phyloP scores from a whole-genome alignment of 305 asterid species.

The Caryopteris hybrid region DNA sequence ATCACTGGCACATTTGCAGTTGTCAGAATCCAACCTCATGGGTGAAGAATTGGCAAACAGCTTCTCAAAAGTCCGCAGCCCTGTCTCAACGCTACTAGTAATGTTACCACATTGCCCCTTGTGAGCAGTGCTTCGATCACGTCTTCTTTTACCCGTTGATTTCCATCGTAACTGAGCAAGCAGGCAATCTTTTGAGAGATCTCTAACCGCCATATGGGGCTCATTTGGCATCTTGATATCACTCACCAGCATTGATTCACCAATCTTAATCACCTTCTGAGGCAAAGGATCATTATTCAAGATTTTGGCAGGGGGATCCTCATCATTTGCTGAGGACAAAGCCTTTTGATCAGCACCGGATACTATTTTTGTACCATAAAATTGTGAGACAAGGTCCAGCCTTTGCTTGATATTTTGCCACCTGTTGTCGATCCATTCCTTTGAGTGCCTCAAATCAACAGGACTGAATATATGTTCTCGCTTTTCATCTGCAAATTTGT shows the following conservation, averaged over 20 bases:
- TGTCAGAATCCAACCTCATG: slow-evolving; percentile 44
- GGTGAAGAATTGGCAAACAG: slow-evolving; percentile 33
- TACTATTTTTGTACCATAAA: slow-evolving; percentile 9
- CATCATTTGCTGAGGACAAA: not conserved
- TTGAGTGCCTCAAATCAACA: slow-evolving; percentile 56
- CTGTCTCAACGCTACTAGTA: slow-evolving; percentile 18
- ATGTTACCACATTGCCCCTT: slow-evolving; percentile 19
- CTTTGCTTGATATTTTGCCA: slow-evolving; percentile 56
- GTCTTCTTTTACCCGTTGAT: slow-evolving; percentile 62
- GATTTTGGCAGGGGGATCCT: not conserved
- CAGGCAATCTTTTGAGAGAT: slow-evolving; percentile 49
- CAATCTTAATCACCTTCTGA: slow-evolving; percentile 1
- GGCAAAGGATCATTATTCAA: not conserved
- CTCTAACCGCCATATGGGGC: slow-evolving; percentile 19
- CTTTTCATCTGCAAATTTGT: slow-evolving; percentile 50
- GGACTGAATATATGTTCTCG: slow-evolving; percentile 32
- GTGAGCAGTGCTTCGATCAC: slow-evolving; percentile 42
- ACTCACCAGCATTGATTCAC: not conserved
- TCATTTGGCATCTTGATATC: slow-evolving; percentile 14
- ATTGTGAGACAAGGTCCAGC: slow-evolving; percentile 39
- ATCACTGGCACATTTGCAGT: slow-evolving; percentile 53
- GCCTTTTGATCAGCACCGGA: too few relatives aligned
- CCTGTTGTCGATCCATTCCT: slow-evolving; percentile 51
- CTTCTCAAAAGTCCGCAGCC: slow-evolving; percentile 22
- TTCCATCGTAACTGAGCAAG: slow-evolving; percentile 59